Evolutionary conservation across 345 rosid species (phyloP).

Genomic region (Passiflora organensis): DNA sequence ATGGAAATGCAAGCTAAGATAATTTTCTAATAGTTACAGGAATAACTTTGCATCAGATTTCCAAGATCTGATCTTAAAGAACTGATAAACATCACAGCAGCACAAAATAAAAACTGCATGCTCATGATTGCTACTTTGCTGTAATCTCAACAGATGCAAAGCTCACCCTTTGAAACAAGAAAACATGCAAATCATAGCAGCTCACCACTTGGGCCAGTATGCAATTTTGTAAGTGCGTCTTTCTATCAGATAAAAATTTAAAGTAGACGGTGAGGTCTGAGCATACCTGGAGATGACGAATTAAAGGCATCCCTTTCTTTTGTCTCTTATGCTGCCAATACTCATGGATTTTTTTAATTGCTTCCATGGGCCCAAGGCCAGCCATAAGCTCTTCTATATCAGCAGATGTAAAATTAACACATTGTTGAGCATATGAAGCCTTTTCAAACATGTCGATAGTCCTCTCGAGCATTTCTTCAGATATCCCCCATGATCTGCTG

Average conservation of each 20-base stretch:
- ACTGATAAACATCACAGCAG: too few species aligned
- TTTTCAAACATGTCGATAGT: conserved; percentile 82
- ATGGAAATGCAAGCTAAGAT: neutral
- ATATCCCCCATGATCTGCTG: conserved; percentile 33
- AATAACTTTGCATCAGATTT: too few species aligned
- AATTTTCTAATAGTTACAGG: neutral
- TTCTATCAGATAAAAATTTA: neutral
- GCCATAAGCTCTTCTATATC: conserved; percentile 63
- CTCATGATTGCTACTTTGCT: too few species aligned
- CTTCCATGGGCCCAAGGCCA: conserved; percentile 51
- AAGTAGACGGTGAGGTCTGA: conserved; percentile 8
- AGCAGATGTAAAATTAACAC: conserved; percentile 56
- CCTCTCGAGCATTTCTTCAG: conserved; percentile 71
- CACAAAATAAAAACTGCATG: too few species aligned
- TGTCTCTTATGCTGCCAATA: conserved; percentile 80
- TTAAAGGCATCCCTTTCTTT: conserved; percentile 75
- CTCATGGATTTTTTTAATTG: conserved; percentile 45
- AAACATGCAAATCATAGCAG: neutral
- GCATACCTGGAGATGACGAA: conserved; percentile 90
- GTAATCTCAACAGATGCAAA: neutral
- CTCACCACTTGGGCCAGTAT: too few species aligned
- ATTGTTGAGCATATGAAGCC: conserved; percentile 62
- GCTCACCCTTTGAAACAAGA: neutral
- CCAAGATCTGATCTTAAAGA: too few species aligned
- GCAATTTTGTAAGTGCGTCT: too few species aligned